Percentiles rank a stretch among this genome's conserved stretches.
Conservation (phyloP, 176 grass and related monocot genomes). For the Poa pratensis region DNA sequence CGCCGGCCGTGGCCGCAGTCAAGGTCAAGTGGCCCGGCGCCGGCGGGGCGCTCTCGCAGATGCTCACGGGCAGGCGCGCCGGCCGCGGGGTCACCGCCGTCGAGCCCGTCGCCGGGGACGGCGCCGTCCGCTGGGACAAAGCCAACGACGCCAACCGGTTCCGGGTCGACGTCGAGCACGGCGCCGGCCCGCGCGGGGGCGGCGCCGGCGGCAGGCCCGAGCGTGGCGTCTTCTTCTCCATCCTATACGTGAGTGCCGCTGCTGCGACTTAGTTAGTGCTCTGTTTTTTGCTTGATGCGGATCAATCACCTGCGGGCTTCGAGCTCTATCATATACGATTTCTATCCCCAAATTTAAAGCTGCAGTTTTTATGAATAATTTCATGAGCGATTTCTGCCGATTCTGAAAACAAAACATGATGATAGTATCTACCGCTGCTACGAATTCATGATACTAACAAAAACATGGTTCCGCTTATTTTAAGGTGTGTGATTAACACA, state of each 20-base stretch:
- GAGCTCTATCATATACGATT: not conserved
- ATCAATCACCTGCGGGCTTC: not conserved
- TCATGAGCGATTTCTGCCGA: not conserved
- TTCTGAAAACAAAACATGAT: not conserved
- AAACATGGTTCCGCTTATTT: too few relatives aligned
- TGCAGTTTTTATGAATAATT: not conserved
- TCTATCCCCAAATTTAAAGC: not conserved
- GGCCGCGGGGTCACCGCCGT: conserved; percentile 57
- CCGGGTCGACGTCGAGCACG: conserved; percentile 43
- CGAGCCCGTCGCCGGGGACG: conserved; percentile 41
- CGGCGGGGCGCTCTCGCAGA: conserved; percentile 39
- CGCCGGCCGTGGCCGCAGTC: conserved; percentile 41
- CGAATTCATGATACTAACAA: not conserved
- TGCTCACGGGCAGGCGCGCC: conserved; percentile 50
- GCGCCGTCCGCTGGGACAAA: conserved; percentile 56
- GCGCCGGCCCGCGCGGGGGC: too few relatives aligned
- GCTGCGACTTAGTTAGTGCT: too few relatives aligned
- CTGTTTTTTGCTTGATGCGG: not conserved
- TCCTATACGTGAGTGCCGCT: conserved; percentile 80
- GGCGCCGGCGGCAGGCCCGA: conserved; percentile 14
- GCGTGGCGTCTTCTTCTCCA: conserved; percentile 60
- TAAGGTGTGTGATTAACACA: not conserved
- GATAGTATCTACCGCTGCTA: not conserved
- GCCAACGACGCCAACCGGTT: conserved; percentile 50
- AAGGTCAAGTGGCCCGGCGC: conserved; percentile 70